A percentile compares a stretch with the other conserved stretches of the same genome.
phyloP scores from a whole-genome alignment of 2,329 filamentous ascomycete genomes.

The Botryotinia globosa region DNA sequence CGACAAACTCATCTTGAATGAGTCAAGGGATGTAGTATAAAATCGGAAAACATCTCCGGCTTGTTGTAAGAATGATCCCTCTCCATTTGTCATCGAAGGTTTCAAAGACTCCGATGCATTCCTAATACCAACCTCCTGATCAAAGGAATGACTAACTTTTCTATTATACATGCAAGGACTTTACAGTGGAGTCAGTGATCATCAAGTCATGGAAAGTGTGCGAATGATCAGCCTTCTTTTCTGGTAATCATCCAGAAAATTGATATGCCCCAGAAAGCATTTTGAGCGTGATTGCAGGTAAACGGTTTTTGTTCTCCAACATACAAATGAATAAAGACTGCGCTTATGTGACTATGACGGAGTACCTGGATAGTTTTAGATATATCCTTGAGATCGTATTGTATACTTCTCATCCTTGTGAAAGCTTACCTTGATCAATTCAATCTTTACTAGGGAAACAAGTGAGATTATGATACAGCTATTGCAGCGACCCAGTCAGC shows the following conservation, averaged over 20 bases:
- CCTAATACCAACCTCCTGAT: neutral
- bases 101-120: neutral
- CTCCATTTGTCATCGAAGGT: neutral
- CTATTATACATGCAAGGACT: neutral
- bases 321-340: neutral
- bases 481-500: neutral
- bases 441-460: neutral
- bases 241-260: neutral
- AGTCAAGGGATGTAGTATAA: neutral
- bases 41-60: neutral
- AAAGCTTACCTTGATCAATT: neutral
- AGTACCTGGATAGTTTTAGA: neutral
- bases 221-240: neutral
- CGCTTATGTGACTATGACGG: neutral
- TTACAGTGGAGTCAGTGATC: neutral
- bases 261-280: neutral
- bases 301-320: neutral
- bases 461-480: neutral
- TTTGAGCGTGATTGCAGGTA: neutral
- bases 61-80: neutral
- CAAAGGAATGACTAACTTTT: neutral
- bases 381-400: neutral
- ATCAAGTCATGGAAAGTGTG: neutral
- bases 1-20: neutral
- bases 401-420: neutral